Conservation (phyloP, 371 early-diverging fungal genomes). For the Circinella umbellata region DNA sequence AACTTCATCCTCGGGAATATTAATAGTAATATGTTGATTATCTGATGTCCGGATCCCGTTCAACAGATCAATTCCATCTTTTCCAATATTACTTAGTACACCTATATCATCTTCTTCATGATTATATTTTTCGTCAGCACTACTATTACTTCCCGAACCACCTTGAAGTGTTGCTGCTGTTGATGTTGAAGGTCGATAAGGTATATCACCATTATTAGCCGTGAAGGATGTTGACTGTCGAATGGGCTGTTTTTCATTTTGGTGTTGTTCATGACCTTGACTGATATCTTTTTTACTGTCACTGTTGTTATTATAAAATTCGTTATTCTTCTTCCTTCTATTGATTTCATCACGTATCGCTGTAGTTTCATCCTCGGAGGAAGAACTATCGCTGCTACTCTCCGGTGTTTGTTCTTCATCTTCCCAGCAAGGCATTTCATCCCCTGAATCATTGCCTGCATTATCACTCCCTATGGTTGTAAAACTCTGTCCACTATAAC, state of each 20-base stretch:
- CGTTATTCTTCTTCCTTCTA: no score
- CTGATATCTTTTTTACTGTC: no score
- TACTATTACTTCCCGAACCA: background rate
- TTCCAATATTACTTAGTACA: background rate
- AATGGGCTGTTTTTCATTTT: no score
- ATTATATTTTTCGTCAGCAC: constrained; percentile 1
- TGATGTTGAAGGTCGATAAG: constrained; percentile 10
- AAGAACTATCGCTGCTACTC: background rate
- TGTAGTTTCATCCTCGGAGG: constrained; percentile 12
- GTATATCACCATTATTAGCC: background rate
- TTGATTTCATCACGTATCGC: constrained; percentile 9
- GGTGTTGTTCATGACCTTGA: no score
- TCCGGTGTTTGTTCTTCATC: background rate
- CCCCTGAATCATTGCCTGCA: constrained; percentile 29
- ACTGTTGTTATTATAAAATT: no score
- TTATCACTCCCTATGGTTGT: constrained; percentile 19
- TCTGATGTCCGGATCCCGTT: background rate
- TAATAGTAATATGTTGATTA: constrained; percentile 10
- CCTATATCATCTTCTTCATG: background rate
- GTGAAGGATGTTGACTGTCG: no score
- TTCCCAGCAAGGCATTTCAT: constrained; percentile 12
- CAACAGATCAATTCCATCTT: background rate
- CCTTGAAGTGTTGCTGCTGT: constrained; percentile 4
- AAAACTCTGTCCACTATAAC: constrained; percentile 28
- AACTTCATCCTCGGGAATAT: constrained; percentile 1